Conservation (phyloP, 2,329 filamentous ascomycete genomes). For the Leptographium procerum region DNA sequence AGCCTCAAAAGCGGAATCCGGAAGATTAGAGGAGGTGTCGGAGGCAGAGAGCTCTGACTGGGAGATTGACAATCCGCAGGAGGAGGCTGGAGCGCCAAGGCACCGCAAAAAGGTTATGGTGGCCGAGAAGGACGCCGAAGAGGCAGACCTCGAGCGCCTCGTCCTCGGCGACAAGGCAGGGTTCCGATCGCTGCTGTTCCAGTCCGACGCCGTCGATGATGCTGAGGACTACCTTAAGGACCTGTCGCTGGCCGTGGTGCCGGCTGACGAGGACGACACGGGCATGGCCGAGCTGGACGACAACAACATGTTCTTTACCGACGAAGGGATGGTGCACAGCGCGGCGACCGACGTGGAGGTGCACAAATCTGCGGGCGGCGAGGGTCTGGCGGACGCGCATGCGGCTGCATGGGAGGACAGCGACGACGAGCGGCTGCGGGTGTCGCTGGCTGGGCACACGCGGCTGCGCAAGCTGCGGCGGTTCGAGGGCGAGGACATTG, state of each 20-base stretch:
- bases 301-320: conserved; percentile 75
- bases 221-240: conserved; percentile 25
- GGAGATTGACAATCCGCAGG: neutral
- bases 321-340: conserved; percentile 29
- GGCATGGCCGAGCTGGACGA: conserved; percentile 47
- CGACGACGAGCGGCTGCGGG: conserved; percentile 77
- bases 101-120: conserved; percentile 11
- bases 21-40: conserved; percentile 1
- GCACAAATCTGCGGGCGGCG: conserved; percentile 8
- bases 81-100: neutral
- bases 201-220: conserved; percentile 29
- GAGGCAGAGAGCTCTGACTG: conserved; percentile 4
- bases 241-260: conserved; percentile 15
- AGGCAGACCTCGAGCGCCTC: conserved; percentile 75
- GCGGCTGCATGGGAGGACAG: conserved; percentile 81
- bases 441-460: conserved; percentile 68
- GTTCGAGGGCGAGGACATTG: conserved; percentile 71
- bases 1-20: neutral
- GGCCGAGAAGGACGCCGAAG: conserved; percentile 65
- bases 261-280: conserved; percentile 12
- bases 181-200: conserved; percentile 64
- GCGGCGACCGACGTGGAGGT: conserved; percentile 19
- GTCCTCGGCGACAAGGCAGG: conserved; percentile 81
- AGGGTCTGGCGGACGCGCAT: conserved; percentile 37
- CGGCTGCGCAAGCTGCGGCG: conserved; percentile 73